These are phyloP conservation scores for Xerocomus minutiporus DNA, from an alignment of 1,284 basidiomycete genomes.

Conservation along the genomic window DNA sequence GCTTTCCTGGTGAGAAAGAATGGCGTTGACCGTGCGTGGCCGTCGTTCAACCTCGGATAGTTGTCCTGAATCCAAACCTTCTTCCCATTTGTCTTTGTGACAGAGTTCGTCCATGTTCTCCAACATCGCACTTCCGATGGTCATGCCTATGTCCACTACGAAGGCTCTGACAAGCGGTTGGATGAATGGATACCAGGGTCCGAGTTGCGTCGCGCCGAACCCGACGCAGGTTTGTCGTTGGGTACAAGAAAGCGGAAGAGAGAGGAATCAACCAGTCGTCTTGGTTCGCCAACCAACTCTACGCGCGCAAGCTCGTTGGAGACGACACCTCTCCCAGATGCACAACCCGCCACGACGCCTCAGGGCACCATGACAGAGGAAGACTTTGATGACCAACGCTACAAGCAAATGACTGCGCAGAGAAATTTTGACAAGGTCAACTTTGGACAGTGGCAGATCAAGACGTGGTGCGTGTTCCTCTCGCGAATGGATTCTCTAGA, in stretches of 20 bases:
- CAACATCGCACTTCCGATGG: slow-evolving; percentile 43
- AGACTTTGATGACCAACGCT: slow-evolving; percentile 61
- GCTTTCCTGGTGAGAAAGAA: slow-evolving; percentile 40
- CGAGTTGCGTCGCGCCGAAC: slow-evolving; percentile 31
- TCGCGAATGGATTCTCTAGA: not conserved
- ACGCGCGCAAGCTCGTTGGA: slow-evolving; percentile 17
- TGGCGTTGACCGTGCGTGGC: slow-evolving; percentile 44
- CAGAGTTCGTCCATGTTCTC: slow-evolving; percentile 38
- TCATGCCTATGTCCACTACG: slow-evolving; percentile 65
- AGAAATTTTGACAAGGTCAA: slow-evolving; percentile 75
- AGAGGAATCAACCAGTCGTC: slow-evolving; percentile 21
- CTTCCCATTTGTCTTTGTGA: slow-evolving; percentile 2
- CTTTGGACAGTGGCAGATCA: slow-evolving; percentile 73
- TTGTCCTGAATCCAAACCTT: slow-evolving; percentile 11
- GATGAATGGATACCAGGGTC: slow-evolving; percentile 68
- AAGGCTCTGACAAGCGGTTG: slow-evolving; percentile 66
- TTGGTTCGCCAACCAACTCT: slow-evolving; percentile 19
- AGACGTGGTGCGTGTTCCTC: slow-evolving; percentile 59
- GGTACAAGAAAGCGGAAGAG: slow-evolving; percentile 32
- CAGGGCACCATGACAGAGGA: slow-evolving; percentile 53
- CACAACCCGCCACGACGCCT: not conserved
- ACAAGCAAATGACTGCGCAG: slow-evolving; percentile 61
- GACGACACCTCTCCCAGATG: slow-evolving; percentile 1
- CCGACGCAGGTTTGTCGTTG: slow-evolving; percentile 15
- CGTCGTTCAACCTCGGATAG: slow-evolving; percentile 17